Evolutionary conservation across 1,284 basidiomycete genomes (phyloP).

Genomic region (Sutorius eximius): DNA sequence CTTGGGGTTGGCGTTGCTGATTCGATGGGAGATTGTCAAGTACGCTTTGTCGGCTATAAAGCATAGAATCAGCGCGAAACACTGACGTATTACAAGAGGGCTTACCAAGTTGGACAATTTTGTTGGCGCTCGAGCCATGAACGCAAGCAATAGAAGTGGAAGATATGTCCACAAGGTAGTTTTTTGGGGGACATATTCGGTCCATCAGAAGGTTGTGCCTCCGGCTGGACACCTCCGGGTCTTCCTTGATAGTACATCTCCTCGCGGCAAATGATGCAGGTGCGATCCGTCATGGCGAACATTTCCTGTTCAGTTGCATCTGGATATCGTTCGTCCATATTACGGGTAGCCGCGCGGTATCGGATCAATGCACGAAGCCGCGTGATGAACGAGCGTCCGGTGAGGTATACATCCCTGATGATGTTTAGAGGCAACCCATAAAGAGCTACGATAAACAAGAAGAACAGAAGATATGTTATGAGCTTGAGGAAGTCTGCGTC

Average conservation of each 20-base stretch:
- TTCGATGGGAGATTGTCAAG: conserved; percentile 52
- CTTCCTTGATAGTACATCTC: conserved; percentile 72
- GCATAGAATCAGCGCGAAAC: conserved; percentile 13
- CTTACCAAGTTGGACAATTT: conserved; percentile 94
- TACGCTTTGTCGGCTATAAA: conserved; percentile 78
- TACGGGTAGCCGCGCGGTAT: conserved; percentile 90
- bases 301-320: conserved; percentile 90
- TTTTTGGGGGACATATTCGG: conserved; percentile 97
- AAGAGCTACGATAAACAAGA: conserved; percentile 87
- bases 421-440: conserved; percentile 98
- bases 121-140: conserved; percentile 98
- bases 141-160: conserved; percentile 96
- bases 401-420: conserved; percentile 94
- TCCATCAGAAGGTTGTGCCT: conserved; percentile 51
- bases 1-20: conserved; percentile 36
- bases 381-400: conserved; percentile 86
- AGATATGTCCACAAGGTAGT: conserved; percentile 94
- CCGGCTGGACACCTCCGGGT: conserved; percentile 33
- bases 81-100: conserved; percentile 3
- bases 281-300: conserved; percentile 77
- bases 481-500: conserved; percentile 87
- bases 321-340: conserved; percentile 97
- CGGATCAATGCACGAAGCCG: conserved; percentile 86
- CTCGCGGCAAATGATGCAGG: conserved; percentile 99
- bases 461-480: conserved; percentile 90